Base-by-base conservation (phyloP, 768 basidiomycete genomes). In the Lactarius akahatsu region DNA sequence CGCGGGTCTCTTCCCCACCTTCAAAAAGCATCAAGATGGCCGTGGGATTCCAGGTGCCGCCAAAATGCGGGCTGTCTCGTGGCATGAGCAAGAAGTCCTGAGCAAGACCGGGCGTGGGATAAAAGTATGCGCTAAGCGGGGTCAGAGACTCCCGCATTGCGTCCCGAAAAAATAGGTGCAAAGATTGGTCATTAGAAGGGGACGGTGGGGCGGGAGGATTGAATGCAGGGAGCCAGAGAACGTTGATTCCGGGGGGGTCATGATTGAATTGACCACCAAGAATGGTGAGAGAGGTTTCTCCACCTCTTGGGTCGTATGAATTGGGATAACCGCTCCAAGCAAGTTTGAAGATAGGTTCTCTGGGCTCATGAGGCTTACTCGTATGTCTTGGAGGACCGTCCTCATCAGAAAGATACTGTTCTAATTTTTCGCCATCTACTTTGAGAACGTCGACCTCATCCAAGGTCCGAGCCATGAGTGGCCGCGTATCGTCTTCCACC, bases 341-440 rank as follows among this genome's bases (percentile, higher is more conserved):
- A 6, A 96, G 79, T 73, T 91, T 94, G 81, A 91, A 94, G 40
- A 97, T 85, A 4, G 94, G 91, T 72, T 95, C 93, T 70, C 87
- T 73, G 26, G 76, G 72, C 32, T 40, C 65, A 38, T 69, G 59
- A 20, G 61, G 60, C 40, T 68, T 59, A 4, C 65, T 60, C 8
- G 70, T 56, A 20, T 72, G 68, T 13, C 70, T 67, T 9, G 70
- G 71, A 5, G 71, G 62, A 3, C 73, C 72, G 4, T 80, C 73
- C 8, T 65, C 61, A 40, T 69, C 60, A 1, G 74, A 59, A 9
- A 77, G 63, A 28, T 77, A 74, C 40, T 78, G 72, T 62, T 86
- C 86, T 13, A 89, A 73, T 58, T 76, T 74, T 3, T 76, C 74
- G 1, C 78, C 75, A 71, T 88, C 79, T n/a, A 87, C 79, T n/a